phyloP scores from a whole-genome alignment of 306 rosid species.

The Trichosanthes truncata region DNA sequence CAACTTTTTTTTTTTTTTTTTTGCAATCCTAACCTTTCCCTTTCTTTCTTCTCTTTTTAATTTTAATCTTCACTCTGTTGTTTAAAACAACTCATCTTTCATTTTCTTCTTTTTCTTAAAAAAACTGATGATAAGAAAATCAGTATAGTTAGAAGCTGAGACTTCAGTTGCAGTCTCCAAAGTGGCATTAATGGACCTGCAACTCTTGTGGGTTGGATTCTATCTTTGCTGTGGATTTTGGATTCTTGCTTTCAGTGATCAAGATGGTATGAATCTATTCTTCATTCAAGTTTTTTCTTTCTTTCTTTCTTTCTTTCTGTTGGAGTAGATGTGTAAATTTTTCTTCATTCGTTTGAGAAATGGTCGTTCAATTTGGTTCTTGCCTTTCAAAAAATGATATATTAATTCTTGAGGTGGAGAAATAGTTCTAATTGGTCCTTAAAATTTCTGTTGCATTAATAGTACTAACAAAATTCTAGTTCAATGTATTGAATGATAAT shows the following conservation, averaged over 20 bases:
- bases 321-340: not conserved
- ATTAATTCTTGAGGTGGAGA: no score
- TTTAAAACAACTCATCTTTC: not conserved
- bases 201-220: conserved; percentile 25
- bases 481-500: no score
- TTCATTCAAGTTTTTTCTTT: not conserved
- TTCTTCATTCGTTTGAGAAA: not conserved
- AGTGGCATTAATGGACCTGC: not conserved
- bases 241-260: conserved; percentile 32
- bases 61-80: not conserved
- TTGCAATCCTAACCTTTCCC: not conserved
- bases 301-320: not conserved
- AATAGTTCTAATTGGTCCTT: no score
- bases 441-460: no score
- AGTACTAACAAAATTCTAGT: no score
- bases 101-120: not conserved
- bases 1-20: not conserved
- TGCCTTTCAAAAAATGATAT: no score
- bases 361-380: not conserved
- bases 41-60: not conserved
- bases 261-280: conserved; percentile 50
- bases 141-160: not conserved
- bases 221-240: conserved; percentile 40
- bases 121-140: not conserved
- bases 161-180: not conserved